Evolutionary conservation across 73 alveolate species (phyloP).

Genomic region (Loxodes magnus): DNA sequence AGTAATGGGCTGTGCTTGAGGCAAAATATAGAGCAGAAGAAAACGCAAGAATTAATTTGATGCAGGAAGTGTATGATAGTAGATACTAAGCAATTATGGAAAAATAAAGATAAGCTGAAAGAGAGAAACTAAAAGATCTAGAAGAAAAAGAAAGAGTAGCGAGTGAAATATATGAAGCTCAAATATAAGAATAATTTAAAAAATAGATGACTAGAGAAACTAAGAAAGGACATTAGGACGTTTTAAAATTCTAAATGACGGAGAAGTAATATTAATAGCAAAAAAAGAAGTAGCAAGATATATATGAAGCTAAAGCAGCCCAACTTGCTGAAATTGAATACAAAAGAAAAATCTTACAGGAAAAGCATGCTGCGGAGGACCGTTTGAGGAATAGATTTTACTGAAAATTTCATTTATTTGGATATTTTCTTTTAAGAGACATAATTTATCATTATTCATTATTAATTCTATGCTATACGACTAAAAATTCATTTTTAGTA

Average conservation of each 20-base stretch:
- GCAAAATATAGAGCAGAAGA: slow-evolving; percentile 46
- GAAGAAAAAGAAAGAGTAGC: slow-evolving; percentile 17
- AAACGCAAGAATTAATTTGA: slow-evolving; percentile 34
- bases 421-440: too few species aligned
- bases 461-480: too few species aligned
- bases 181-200: slow-evolving; percentile 16
- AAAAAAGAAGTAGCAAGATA: slow-evolving; percentile 31
- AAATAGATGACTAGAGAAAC: slow-evolving; percentile 13
- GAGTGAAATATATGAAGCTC: slow-evolving; percentile 20
- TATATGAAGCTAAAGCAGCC: slow-evolving; percentile 48
- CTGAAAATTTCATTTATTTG: too few species aligned
- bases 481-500: too few species aligned
- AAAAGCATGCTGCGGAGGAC: slow-evolving; percentile 10
- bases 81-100: slow-evolving; percentile 36
- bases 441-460: too few species aligned
- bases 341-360: slow-evolving; percentile 20
- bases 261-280: slow-evolving; percentile 36
- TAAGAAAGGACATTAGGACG: slow-evolving; percentile 19
- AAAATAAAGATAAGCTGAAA: slow-evolving; percentile 16
- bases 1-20: slow-evolving; percentile 42
- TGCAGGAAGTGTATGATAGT: slow-evolving; percentile 41
- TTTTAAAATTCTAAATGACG: slow-evolving; percentile 29
- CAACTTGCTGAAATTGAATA: slow-evolving; percentile 34
- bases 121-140: slow-evolving; percentile 9
- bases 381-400: slow-evolving; percentile 6